A percentile compares a stretch with the other conserved stretches of the same genome.
Conservation (phyloP, 768 basidiomycete species). For the Serendipita sp. region DNA sequence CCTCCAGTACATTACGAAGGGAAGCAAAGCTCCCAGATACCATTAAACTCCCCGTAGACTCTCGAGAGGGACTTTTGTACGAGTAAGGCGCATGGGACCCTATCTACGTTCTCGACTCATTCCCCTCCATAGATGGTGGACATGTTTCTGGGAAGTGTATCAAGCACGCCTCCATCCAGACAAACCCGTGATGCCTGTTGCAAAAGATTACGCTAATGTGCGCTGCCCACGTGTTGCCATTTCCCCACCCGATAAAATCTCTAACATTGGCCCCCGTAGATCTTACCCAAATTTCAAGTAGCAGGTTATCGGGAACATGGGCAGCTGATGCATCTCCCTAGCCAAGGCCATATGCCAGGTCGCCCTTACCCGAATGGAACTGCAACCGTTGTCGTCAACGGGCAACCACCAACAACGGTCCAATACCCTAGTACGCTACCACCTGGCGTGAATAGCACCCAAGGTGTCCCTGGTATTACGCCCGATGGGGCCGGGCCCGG, state of each 20-base stretch:
- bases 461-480: neutral
- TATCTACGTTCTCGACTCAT: neutral
- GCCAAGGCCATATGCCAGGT: neutral
- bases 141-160: neutral
- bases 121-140: neutral
- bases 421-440: neutral
- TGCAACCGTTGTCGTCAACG: neutral
- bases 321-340: neutral
- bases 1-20: slow-evolving; percentile 17
- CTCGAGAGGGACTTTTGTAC: slow-evolving; percentile 20
- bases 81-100: slow-evolving; percentile 17
- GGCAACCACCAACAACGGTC: neutral
- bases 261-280: too few species aligned
- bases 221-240: neutral
- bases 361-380: too few species aligned
- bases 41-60: slow-evolving; percentile 20
- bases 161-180: neutral
- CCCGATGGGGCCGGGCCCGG: neutral
- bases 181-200: neutral
- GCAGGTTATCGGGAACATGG: too few species aligned
- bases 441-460: too few species aligned
- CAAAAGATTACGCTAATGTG: neutral
- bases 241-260: too few species aligned
- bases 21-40: slow-evolving; percentile 18
- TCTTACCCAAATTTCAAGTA: too few species aligned